A percentile compares a stretch with the other conserved stretches of the same genome.
These are phyloP conservation scores for Lolium perenne DNA, from an alignment of 176 grass and related monocot genomes.

Conservation along the genomic window DNA sequence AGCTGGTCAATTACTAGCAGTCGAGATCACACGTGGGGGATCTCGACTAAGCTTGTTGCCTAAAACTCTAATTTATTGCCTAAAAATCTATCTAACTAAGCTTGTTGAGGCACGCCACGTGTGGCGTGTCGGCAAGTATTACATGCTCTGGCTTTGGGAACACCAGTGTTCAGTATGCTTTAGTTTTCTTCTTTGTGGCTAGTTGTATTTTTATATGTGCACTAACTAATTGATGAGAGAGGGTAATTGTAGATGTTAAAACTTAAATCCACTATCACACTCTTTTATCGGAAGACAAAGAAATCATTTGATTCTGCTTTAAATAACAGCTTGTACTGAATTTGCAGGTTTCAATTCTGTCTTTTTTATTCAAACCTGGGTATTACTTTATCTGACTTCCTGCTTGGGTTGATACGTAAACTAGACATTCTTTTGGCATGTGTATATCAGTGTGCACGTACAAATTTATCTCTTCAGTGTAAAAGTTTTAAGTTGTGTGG, in stretches of 20 bases:
- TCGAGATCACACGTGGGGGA: not conserved
- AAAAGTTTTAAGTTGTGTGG: not conserved
- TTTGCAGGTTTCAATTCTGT: not conserved
- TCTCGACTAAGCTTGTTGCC: conserved; percentile 14
- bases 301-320: conserved; percentile 14
- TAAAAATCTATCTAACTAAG: too few species aligned
- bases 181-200: not conserved
- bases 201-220: conserved; percentile 13
- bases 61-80: not conserved
- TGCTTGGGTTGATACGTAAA: not conserved
- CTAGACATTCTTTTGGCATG: not conserved
- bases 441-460: not conserved
- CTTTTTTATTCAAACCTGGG: not conserved
- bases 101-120: not conserved
- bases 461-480: conserved; percentile 10
- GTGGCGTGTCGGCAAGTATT: not conserved
- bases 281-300: not conserved
- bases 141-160: not conserved
- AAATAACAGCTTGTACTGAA: not conserved
- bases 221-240: not conserved
- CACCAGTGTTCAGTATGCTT: not conserved
- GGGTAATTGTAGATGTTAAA: not conserved
- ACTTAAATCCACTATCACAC: not conserved
- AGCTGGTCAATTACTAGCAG: not conserved
- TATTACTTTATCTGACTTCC: conserved; percentile 14